Percentiles rank a stretch among this genome's conserved stretches.
phyloP scores from a whole-genome alignment of 2,329 filamentous ascomycete species.

The Penicillium aurantiogriseum region DNA sequence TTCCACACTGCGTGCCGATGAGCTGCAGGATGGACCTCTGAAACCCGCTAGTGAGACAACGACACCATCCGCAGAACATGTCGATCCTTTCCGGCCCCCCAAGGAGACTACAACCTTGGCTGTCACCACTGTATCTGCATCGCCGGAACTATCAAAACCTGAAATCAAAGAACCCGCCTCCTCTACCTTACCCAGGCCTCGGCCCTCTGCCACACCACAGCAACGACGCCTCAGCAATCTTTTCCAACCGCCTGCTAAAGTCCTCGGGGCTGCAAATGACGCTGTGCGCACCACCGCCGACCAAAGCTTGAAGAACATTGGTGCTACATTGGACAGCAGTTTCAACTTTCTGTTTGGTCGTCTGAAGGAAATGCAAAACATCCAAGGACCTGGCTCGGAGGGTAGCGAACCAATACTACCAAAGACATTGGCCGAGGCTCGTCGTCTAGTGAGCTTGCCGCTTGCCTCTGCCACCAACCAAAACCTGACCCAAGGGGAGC shows the following conservation, averaged over 20 bases:
- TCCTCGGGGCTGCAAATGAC: conserved; percentile 78
- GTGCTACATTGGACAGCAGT: conserved; percentile 83
- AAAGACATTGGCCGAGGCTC: conserved; percentile 88
- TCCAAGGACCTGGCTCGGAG: conserved; percentile 46
- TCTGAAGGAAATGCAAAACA: conserved; percentile 65
- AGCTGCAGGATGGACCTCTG: conserved; percentile 65
- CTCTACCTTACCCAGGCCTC: conserved; percentile 34
- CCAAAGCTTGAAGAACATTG: conserved; percentile 87
- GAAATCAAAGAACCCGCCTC: conserved; percentile 31
- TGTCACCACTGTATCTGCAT: conserved; percentile 29
- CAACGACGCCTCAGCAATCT: conserved; percentile 80
- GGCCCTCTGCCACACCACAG: conserved; percentile 47
- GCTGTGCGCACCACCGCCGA: conserved; percentile 85
- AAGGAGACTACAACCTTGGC: conserved; percentile 29
- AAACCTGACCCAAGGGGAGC: conserved; percentile 50
- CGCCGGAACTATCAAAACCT: conserved; percentile 33
- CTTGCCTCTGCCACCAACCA: conserved; percentile 49
- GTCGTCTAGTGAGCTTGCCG: conserved; percentile 72
- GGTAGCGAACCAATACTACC: conserved; percentile 59
- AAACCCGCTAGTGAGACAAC: conserved; percentile 49
- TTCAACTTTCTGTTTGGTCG: conserved; percentile 92
- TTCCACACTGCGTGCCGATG: conserved; percentile 79
- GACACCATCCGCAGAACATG: conserved; percentile 25
- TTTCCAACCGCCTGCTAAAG: conserved; percentile 78
- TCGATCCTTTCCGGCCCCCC: conserved; percentile 25